Evolutionary conservation across 352 stramenopile genomes (phyloP).

Genomic region (Phytophthora agathidicida): DNA sequence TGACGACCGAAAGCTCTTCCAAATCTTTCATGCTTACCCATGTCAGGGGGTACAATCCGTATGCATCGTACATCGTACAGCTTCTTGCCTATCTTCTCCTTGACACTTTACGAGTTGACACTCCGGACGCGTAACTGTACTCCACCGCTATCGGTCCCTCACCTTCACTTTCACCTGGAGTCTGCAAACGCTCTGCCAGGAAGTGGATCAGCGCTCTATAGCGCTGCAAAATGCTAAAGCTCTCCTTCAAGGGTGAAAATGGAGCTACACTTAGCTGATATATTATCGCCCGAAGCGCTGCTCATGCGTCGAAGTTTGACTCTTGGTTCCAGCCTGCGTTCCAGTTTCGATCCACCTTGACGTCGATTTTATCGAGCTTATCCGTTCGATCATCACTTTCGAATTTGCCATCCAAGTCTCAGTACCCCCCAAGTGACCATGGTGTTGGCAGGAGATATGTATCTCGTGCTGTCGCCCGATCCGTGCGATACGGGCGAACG

Average conservation of each 20-base stretch:
- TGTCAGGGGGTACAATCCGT: too few species aligned
- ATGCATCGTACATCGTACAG: too few species aligned
- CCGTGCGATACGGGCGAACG: constrained; percentile 24
- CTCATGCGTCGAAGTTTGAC: constrained; percentile 1
- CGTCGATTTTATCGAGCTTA: not conserved
- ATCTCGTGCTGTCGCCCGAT: constrained; percentile 28
- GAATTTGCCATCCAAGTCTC: constrained; percentile 11
- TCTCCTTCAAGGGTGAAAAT: not conserved
- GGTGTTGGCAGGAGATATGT: constrained; percentile 30
- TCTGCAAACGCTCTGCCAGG: not conserved
- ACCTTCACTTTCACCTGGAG: not conserved
- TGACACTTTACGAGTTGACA: too few species aligned
- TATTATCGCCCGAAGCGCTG: constrained; percentile 6
- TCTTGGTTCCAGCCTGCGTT: not conserved
- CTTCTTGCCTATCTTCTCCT: too few species aligned
- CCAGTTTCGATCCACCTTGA: not conserved
- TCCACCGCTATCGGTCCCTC: not conserved
- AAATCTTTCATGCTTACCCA: too few species aligned
- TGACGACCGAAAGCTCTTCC: too few species aligned
- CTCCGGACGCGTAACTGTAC: not conserved
- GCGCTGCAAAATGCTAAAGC: too few species aligned
- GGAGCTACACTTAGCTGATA: not conserved
- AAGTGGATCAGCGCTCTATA: constrained; percentile 10
- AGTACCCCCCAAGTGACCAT: constrained; percentile 6
- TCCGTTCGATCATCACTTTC: constrained; percentile 7